These are phyloP conservation scores for Talaromyces proteolyticus DNA, from an alignment of 495 filamentous ascomycete species.

Conservation along the genomic window DNA sequence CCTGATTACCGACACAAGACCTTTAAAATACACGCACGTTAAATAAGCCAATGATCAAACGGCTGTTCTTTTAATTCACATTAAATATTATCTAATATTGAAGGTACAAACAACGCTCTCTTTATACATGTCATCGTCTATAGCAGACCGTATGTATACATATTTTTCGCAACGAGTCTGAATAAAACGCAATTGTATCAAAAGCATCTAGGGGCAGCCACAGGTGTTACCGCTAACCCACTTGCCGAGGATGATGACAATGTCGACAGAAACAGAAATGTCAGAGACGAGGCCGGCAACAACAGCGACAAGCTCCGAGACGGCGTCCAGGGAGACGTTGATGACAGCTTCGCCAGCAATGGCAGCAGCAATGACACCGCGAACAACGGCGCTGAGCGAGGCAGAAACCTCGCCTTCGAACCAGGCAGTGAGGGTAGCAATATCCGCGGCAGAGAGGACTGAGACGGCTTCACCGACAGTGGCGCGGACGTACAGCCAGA, in stretches of 20 bases:
- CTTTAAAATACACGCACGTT: too few relatives aligned
- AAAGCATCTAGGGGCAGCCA: neutral
- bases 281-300: conserved; percentile 22
- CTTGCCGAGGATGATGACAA: conserved; percentile 28
- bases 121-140: neutral
- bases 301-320: conserved; percentile 37
- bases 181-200: neutral
- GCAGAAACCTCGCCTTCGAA: conserved; percentile 16
- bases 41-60: too few relatives aligned
- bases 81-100: neutral
- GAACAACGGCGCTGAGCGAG: conserved; percentile 29
- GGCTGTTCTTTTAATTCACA: neutral
- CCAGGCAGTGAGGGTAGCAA: conserved; percentile 6
- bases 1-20: neutral
- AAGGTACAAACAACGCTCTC: neutral
- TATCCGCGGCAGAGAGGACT: conserved; percentile 12
- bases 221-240: conserved; percentile 35
- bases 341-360: conserved; percentile 29
- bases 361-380: conserved; percentile 27
- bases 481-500: conserved; percentile 33
- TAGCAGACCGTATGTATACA: neutral
- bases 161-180: neutral
- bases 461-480: conserved; percentile 24
- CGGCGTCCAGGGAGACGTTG: conserved; percentile 25
- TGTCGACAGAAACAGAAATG: conserved; percentile 22